Evolutionary conservation across 2,329 filamentous ascomycete species (phyloP).

Genomic region (Leptographium galeiforme): DNA sequence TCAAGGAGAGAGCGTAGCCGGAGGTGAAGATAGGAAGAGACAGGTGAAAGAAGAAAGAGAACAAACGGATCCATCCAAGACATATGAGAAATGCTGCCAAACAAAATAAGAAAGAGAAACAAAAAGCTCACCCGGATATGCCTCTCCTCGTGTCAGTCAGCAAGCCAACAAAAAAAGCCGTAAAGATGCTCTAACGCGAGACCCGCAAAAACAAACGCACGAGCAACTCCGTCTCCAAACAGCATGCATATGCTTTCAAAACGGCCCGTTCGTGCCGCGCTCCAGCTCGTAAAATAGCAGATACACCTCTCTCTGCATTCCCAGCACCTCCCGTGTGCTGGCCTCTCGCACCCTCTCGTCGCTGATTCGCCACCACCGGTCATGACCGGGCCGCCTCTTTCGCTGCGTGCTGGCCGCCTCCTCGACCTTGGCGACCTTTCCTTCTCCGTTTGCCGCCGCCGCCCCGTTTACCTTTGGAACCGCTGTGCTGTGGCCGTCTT

Average conservation of each 20-base stretch:
- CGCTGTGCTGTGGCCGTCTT: background rate
- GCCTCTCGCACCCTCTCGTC: constrained; percentile 94
- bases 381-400: constrained; percentile 36
- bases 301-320: constrained; percentile 94
- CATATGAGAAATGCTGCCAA: background rate
- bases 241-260: background rate
- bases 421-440: background rate
- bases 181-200: background rate
- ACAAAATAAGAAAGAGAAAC: background rate
- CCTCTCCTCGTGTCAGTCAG: background rate
- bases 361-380: constrained; percentile 95
- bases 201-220: background rate
- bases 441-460: constrained; percentile 1
- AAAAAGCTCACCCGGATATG: background rate
- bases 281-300: constrained; percentile 91
- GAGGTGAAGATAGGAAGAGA: background rate
- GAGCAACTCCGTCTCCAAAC: background rate
- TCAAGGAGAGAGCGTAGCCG: too few relatives aligned
- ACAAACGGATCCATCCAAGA: background rate
- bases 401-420: constrained; percentile 7
- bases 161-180: background rate
- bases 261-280: constrained; percentile 7
- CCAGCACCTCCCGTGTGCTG: constrained; percentile 79
- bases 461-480: background rate
- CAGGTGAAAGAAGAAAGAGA: background rate